phyloP scores from a whole-genome alignment of 1,284 basidiomycete species.

The Cryptococcus sp. region DNA sequence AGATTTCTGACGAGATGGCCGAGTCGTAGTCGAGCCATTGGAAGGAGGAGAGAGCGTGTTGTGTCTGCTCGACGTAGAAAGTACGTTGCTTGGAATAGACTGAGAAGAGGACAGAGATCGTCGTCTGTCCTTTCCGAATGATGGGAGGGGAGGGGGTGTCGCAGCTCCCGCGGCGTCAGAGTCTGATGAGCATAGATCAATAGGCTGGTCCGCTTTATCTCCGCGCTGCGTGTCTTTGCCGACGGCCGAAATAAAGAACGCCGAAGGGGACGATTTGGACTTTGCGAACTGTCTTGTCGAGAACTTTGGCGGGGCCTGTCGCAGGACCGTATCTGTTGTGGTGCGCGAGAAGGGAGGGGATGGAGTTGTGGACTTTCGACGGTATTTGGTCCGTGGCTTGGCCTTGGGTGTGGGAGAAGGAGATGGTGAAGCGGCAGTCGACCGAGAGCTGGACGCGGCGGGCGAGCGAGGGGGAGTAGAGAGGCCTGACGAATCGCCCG shows the following conservation, averaged over 20 bases:
- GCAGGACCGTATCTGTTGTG: not conserved
- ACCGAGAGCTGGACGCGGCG: not conserved
- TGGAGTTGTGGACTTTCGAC: not conserved
- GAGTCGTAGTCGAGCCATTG: no score
- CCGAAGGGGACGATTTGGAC: constrained; percentile 18
- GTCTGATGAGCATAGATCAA: constrained; percentile 21
- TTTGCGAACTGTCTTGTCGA: constrained; percentile 12
- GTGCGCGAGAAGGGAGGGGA: not conserved
- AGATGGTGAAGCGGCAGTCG: not conserved
- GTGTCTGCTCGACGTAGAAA: no score
- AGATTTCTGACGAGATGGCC: not conserved
- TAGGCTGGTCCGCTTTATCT: constrained; percentile 10
- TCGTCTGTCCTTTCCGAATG: not conserved
- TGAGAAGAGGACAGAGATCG: no score
- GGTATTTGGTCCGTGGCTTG: not conserved
- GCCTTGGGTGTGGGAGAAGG: not conserved
- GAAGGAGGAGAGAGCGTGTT: no score
- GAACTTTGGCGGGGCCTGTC: constrained; percentile 4
- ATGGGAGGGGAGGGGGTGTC: not conserved
- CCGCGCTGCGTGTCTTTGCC: not conserved
- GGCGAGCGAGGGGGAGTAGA: constrained; percentile 5
- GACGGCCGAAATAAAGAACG: constrained; percentile 2
- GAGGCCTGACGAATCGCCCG: not conserved
- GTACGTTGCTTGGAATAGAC: no score
- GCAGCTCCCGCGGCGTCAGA: constrained; percentile 1